These are phyloP conservation scores for Juncus inflexus DNA, from an alignment of 176 grass and related monocot genomes.

Conservation along the genomic window DNA sequence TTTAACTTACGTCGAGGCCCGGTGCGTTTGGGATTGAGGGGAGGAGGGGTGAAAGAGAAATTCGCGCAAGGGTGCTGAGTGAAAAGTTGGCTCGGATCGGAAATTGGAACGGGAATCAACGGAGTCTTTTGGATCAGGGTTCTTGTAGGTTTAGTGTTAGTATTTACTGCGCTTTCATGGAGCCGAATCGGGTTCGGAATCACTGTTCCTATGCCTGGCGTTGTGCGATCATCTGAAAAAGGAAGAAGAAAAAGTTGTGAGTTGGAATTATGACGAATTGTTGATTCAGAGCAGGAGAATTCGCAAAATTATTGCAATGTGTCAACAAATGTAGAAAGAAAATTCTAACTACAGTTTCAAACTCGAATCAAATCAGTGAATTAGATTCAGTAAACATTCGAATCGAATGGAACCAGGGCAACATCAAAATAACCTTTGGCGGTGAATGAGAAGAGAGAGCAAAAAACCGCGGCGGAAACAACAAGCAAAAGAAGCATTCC, in stretches of 20 bases:
- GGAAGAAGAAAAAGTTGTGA: neutral
- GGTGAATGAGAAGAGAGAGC: conserved; percentile 54
- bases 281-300: neutral
- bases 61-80: conserved; percentile 76
- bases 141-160: conserved; percentile 20
- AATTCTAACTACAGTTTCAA: neutral
- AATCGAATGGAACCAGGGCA: neutral
- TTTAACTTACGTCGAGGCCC: conserved; percentile 83
- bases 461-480: conserved; percentile 42
- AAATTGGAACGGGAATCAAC: conserved; percentile 21
- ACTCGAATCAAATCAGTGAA: neutral
- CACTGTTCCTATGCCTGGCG: conserved; percentile 38
- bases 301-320: neutral
- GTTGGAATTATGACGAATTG: conserved; percentile 58
- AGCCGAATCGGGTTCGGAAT: conserved; percentile 38
- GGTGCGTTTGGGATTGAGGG: conserved; percentile 72
- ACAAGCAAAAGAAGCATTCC: conserved; percentile 73
- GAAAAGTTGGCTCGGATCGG: conserved; percentile 20
- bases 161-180: conserved; percentile 20
- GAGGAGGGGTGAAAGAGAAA: conserved; percentile 80
- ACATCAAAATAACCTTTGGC: conserved; percentile 53
- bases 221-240: conserved; percentile 68
- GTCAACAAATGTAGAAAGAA: neutral
- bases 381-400: neutral
- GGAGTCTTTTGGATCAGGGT: conserved; percentile 17